These are phyloP conservation scores for Rhodamnia rubescens DNA, from an alignment of 345 rosid species.

Conservation along the genomic window DNA sequence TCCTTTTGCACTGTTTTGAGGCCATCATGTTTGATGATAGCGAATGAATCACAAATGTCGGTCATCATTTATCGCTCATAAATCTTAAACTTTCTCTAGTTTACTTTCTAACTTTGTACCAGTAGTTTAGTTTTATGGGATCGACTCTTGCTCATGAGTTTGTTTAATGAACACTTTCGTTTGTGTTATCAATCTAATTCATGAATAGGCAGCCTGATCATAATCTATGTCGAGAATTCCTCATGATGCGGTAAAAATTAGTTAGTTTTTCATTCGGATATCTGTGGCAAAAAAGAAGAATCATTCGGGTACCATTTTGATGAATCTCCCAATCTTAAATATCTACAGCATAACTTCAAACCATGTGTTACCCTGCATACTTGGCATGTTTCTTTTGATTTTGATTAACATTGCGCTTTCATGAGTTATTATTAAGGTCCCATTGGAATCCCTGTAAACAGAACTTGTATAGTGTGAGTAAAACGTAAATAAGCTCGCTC, in stretches of 20 bases:
- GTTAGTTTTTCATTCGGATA: not conserved
- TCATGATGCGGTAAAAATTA: not conserved
- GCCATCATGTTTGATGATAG: not conserved
- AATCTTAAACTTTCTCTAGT: not conserved
- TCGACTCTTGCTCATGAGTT: not conserved
- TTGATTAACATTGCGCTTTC: not conserved
- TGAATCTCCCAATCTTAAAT: not conserved
- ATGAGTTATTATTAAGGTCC: not conserved
- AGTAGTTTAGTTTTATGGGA: not conserved
- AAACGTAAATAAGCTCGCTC: not conserved
- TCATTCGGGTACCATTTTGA: not conserved
- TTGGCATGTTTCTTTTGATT: not conserved
- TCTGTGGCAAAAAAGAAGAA: not conserved
- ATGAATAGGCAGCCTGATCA: not conserved
- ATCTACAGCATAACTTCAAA: not conserved
- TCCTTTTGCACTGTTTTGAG: not conserved
- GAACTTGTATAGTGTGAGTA: not conserved
- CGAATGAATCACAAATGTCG: not conserved
- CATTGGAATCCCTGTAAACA: too few relatives aligned
- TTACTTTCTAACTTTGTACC: not conserved
- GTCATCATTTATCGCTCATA: not conserved
- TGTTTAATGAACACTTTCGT: not conserved
- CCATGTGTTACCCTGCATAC: not conserved
- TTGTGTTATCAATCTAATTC: not conserved
- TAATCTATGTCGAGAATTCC: not conserved